Evolutionary conservation across 2,329 filamentous ascomycete species (phyloP), one percentile per base, ranked within the genome.

Genomic region (Botryotinia convoluta): DNA sequence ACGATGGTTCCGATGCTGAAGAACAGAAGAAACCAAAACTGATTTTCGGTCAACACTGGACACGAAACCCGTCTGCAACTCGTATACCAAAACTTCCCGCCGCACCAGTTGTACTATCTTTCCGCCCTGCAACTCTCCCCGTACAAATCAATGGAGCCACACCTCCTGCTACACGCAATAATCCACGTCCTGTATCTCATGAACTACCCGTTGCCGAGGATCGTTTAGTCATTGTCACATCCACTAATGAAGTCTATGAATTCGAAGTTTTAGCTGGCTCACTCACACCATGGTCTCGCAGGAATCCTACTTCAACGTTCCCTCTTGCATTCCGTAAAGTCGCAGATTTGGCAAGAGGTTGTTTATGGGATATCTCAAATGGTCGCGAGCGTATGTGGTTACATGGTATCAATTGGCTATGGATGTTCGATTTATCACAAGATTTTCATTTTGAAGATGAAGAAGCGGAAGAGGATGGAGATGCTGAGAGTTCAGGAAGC

Each of bases 401-500:
- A 32, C 98, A 97, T 79, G 95, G 95, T 10, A 88, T 90, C 59
- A 91, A 89, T 1, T 98, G 94, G 87, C 83, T 99, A 37, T 94
- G 93, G 84, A 98, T 98, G 95, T 89, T 99, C 74, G 94, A 98
- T 81, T 84, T 97, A 44, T 88, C 88, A 32, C 87, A 88, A 78
- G 92, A 97, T 81, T 87, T 67, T 74, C 76, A 69, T 44, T 69
- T 69, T 22, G 45, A 44, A 32, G 74, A 65, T 18, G 48, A 79
- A 73, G 51, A 79, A 79, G 72, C 76, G 9, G 75, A 73, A 39
- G 63, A 68, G 39, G 70, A 61, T 48, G 67, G 29, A 59, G 77
- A 80, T 64, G 54, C 45, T 10, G 37, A 54, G 42, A 54, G 6
- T 6, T 39, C 69, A 20, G 60, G 60, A 37, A 51, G 26, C 37